Conservation (phyloP, 1,284 basidiomycete genomes). For the Clitocybe nebularis region DNA sequence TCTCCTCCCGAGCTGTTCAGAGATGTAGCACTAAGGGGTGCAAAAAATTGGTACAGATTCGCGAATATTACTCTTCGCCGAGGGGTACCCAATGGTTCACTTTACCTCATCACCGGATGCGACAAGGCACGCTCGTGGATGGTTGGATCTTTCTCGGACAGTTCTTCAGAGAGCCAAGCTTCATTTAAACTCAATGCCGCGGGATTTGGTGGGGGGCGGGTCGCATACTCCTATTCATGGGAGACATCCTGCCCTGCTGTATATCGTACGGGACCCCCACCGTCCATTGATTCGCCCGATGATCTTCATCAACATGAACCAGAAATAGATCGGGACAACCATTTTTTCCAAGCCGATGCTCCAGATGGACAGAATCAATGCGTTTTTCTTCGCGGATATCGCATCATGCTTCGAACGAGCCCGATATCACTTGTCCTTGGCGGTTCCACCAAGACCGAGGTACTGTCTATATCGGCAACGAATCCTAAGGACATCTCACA, state of each 20-base stretch:
- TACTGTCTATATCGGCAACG: conserved; percentile 7
- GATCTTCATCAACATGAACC: not conserved
- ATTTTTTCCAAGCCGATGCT: conserved; percentile 10
- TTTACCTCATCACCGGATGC: conserved; percentile 25
- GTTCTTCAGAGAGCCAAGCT: conserved; percentile 7
- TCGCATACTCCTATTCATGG: conserved; percentile 12
- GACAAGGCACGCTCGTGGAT: conserved; percentile 21
- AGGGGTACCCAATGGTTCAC: conserved; percentile 19
- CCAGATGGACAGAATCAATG: conserved; percentile 15
- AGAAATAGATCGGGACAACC: conserved; percentile 7
- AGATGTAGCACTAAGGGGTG: conserved; percentile 13
- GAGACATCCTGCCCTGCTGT: conserved; percentile 11
- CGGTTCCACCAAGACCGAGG: conserved; percentile 6
- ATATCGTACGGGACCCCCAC: conserved; percentile 3
- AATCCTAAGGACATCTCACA: conserved; percentile 11
- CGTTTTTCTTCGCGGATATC: conserved; percentile 20
- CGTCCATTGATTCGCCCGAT: conserved; percentile 2
- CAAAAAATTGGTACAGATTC: conserved; percentile 22
- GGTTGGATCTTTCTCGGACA: conserved; percentile 14
- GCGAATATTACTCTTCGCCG: conserved; percentile 16
- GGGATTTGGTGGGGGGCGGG: conserved; percentile 2
- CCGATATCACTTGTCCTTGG: conserved; percentile 8
- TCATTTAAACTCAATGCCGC: conserved; percentile 12
- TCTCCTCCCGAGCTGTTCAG: conserved; percentile 13
- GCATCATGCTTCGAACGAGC: conserved; percentile 14